These are phyloP conservation scores for Neurospora hispaniola DNA, from an alignment of 495 filamentous ascomycete genomes.

Conservation along the genomic window DNA sequence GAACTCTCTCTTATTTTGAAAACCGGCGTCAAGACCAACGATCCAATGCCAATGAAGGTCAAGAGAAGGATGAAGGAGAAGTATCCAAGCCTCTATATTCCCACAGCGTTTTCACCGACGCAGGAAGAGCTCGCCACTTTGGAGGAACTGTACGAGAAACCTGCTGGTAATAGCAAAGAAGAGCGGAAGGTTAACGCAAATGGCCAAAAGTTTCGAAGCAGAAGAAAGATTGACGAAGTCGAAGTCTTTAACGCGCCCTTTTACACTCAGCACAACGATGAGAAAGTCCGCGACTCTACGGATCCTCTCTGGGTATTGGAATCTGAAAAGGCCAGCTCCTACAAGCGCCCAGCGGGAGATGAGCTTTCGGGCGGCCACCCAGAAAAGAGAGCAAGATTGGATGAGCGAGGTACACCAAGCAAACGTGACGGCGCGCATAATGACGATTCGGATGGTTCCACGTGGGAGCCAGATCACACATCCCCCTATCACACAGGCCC, in stretches of 20 bases:
- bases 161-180: conserved; percentile 1
- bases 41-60: conserved; percentile 11
- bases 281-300: not conserved
- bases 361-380: conserved; percentile 2
- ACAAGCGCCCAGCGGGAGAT: conserved; percentile 9
- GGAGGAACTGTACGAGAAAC: conserved; percentile 15
- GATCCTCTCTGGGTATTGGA: conserved; percentile 14
- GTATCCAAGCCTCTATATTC: conserved; percentile 33
- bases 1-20: conserved; percentile 17
- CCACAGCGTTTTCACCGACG: conserved; percentile 29
- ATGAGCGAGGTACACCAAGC: not conserved
- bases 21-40: conserved; percentile 16
- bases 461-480: not conserved
- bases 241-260: conserved; percentile 28
- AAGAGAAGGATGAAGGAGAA: conserved; percentile 33
- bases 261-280: conserved; percentile 17
- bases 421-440: not conserved
- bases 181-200: conserved; percentile 15
- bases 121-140: conserved; percentile 24
- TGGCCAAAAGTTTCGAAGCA: conserved; percentile 20
- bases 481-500: not conserved
- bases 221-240: conserved; percentile 22
- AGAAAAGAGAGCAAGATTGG: conserved; percentile 8
- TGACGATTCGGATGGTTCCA: not conserved
- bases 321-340: conserved; percentile 3